These are phyloP conservation scores for Eurotiales sp. DNA, from an alignment of 2,329 filamentous ascomycete genomes.

Conservation along the genomic window DNA sequence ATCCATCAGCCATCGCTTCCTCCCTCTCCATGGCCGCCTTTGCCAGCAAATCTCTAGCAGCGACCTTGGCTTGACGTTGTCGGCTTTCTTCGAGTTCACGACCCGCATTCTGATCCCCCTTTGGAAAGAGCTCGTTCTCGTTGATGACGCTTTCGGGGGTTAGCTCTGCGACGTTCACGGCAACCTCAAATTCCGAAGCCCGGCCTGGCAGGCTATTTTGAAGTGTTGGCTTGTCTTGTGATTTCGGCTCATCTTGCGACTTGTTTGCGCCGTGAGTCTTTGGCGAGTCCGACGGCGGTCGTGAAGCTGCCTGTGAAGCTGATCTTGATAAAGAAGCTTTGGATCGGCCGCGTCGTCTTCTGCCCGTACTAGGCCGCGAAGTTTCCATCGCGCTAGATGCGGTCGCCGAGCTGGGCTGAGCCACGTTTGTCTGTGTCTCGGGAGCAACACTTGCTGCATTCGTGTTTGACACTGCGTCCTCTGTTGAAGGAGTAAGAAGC, in stretches of 20 bases:
- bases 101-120: background rate
- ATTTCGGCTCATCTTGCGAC: background rate
- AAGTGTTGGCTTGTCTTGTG: background rate
- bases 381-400: background rate
- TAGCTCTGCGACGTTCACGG: conserved; percentile 12
- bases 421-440: background rate
- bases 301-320: background rate
- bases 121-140: background rate
- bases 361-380: background rate
- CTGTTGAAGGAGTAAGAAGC: background rate
- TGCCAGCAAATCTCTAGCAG: conserved; percentile 32
- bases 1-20: conserved; percentile 33
- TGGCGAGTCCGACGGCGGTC: background rate
- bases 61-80: conserved; percentile 30
- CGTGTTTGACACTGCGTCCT: background rate
- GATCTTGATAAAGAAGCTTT: background rate
- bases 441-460: background rate
- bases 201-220: background rate
- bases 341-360: background rate
- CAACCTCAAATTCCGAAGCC: conserved; percentile 2
- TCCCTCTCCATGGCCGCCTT: conserved; percentile 37
- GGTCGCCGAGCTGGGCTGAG: background rate
- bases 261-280: background rate
- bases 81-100: conserved; percentile 6
- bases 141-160: conserved; percentile 12